These are phyloP conservation scores for Sicyos edulis DNA, from an alignment of 306 rosid species.

Conservation along the genomic window DNA sequence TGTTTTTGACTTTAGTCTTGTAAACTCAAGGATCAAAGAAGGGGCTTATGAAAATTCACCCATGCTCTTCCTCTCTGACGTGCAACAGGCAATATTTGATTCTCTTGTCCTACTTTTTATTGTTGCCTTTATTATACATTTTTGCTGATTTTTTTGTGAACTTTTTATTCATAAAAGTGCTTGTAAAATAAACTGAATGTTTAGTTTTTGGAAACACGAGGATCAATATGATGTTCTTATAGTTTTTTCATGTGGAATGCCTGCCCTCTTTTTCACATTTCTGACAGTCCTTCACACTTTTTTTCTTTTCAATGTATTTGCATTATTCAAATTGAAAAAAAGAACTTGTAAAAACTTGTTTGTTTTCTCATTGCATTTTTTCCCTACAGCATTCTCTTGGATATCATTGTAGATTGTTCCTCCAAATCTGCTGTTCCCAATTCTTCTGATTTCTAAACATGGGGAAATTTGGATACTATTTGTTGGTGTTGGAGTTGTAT, in stretches of 20 bases:
- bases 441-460: not conserved
- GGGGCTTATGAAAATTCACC: constrained; percentile 69
- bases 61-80: constrained; percentile 64
- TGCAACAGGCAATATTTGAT: constrained; percentile 62
- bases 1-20: constrained; percentile 57
- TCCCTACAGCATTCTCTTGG: not conserved
- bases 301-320: not conserved
- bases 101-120: not conserved
- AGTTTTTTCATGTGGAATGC: not conserved
- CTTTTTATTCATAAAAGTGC: not conserved
- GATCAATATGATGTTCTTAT: not conserved
- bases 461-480: constrained; percentile 1
- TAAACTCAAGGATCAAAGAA: constrained; percentile 62
- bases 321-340: not conserved
- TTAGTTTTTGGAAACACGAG: not conserved
- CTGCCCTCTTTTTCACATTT: not conserved
- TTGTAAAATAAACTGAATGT: not conserved
- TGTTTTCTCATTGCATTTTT: not conserved
- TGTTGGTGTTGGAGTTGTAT: not conserved
- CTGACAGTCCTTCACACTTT: not conserved
- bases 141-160: not conserved
- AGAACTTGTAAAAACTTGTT: not conserved
- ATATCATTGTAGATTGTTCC: not conserved
- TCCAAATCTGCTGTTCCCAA: not conserved
- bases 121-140: not conserved